These are phyloP conservation scores for Neopestalotiopsis clavispora DNA, from an alignment of 2,329 filamentous ascomycete species.

Conservation along the genomic window DNA sequence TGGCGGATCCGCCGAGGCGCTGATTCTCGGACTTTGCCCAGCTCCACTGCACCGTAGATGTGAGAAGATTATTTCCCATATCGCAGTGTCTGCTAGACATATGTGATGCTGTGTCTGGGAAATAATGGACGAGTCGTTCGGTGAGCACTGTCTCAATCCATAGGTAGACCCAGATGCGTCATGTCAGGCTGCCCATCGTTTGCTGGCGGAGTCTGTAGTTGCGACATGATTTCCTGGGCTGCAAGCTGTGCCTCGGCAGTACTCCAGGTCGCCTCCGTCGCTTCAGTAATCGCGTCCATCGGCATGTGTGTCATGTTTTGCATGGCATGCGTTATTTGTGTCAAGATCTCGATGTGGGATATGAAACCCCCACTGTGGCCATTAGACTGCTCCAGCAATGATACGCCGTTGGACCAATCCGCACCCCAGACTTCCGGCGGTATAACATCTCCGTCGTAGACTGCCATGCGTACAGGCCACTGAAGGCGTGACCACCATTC, in stretches of 20 bases:
- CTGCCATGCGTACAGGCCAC: constrained; percentile 63
- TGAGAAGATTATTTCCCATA: background rate
- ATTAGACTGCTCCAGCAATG: constrained; percentile 36
- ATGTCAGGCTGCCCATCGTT: background rate
- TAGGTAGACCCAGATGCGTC: background rate
- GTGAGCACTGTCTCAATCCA: background rate
- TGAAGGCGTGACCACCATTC: constrained; percentile 66
- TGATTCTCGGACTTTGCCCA: background rate
- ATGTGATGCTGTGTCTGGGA: background rate
- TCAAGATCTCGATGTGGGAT: constrained; percentile 52
- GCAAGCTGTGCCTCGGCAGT: constrained; percentile 8
- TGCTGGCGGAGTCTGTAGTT: background rate
- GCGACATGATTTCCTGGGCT: constrained; percentile 7
- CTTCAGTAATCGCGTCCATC: background rate
- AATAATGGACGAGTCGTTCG: background rate
- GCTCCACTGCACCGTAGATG: background rate
- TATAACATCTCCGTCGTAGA: constrained; percentile 59
- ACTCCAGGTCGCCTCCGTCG: background rate
- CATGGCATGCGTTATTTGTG: constrained; percentile 38
- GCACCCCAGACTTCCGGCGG: constrained; percentile 63
- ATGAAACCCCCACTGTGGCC: constrained; percentile 39
- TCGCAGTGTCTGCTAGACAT: background rate
- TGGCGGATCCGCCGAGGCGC: background rate
- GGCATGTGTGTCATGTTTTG: constrained; percentile 11
- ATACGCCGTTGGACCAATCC: constrained; percentile 52